A percentile compares a stretch with the other conserved stretches of the same genome.
These are phyloP conservation scores for Pulveroboletus sp. DNA, from an alignment of 768 basidiomycete genomes.

Conservation along the genomic window DNA sequence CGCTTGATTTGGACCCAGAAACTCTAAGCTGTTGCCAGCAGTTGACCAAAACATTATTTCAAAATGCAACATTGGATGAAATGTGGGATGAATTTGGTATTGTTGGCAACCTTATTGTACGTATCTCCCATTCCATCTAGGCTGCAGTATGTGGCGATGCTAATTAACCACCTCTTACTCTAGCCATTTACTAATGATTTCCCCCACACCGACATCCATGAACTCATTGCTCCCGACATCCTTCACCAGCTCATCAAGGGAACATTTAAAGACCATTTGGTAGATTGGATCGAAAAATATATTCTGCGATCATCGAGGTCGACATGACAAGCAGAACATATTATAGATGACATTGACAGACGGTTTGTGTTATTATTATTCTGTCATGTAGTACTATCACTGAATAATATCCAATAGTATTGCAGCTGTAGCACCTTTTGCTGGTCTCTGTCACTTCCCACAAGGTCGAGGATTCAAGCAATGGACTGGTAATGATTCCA, in stretches of 20 bases:
- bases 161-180: neutral
- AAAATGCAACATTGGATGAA: too few species aligned
- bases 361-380: neutral
- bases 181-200: neutral
- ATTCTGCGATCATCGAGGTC: too few species aligned
- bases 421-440: neutral
- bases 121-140: neutral
- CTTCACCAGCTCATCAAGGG: neutral
- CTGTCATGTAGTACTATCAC: too few species aligned
- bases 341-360: neutral
- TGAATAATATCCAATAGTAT: neutral
- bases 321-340: too few species aligned
- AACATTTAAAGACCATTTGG: neutral
- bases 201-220: neutral
- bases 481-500: neutral
- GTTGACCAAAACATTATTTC: too few species aligned
- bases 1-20: too few species aligned
- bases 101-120: neutral
- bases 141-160: neutral
- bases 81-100: neutral
- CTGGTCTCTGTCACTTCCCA: neutral
- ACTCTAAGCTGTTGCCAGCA: too few species aligned
- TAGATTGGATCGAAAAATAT: neutral
- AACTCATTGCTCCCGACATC: neutral
- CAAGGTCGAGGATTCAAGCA: neutral